A percentile compares a stretch with the other conserved stretches of the same genome.
Conservation (phyloP, 1,139 yeast species). For the Suhomyces taliae region DNA sequence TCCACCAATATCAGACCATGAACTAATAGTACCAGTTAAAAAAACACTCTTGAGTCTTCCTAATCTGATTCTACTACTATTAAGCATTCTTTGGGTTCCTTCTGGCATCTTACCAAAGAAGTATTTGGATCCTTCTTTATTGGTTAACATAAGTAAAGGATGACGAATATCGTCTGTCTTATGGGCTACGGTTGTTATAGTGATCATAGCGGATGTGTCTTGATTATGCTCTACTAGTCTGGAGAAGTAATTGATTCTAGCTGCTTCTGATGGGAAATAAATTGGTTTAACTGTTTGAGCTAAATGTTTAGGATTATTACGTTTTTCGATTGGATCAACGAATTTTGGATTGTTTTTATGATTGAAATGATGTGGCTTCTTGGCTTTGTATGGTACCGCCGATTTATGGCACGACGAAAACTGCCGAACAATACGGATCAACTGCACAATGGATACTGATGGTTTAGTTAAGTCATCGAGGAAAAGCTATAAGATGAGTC, state of each 20-base stretch:
- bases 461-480: not conserved
- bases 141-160: slow-evolving; percentile 57
- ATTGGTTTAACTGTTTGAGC: slow-evolving; percentile 14
- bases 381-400: not conserved
- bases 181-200: slow-evolving; percentile 49
- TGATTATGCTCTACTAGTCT: slow-evolving; percentile 16
- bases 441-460: slow-evolving; percentile 8
- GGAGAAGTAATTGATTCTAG: slow-evolving; percentile 14
- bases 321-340: not conserved
- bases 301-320: slow-evolving; percentile 1
- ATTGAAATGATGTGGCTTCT: not conserved
- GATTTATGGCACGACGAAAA: slow-evolving; percentile 2
- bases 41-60: slow-evolving; percentile 65
- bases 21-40: slow-evolving; percentile 64
- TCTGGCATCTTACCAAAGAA: slow-evolving; percentile 82
- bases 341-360: no score
- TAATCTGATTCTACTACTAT: slow-evolving; percentile 53
- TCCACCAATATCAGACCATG: slow-evolving; percentile 82
- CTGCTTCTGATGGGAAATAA: slow-evolving; percentile 13
- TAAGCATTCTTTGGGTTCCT: slow-evolving; percentile 76
- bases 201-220: slow-evolving; percentile 31
- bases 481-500: not conserved
- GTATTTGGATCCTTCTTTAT: slow-evolving; percentile 56
- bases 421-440: slow-evolving; percentile 1
- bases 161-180: slow-evolving; percentile 60